Conservation (phyloP, 306 rosid genomes). For the Lathyrus oleraceus region DNA sequence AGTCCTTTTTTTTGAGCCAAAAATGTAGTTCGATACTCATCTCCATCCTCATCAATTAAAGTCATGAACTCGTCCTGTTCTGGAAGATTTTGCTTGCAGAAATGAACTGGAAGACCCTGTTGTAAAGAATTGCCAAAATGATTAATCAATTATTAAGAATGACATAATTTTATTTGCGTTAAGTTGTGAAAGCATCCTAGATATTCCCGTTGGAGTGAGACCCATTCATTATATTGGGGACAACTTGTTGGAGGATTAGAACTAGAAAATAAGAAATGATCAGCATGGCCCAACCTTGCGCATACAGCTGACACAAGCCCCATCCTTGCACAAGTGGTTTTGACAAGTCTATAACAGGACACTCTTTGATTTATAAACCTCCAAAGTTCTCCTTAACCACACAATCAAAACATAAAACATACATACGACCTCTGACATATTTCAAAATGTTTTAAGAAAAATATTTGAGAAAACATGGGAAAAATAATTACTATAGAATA, state of each 20-base stretch:
- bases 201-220: no score
- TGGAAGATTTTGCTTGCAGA: conserved; percentile 59
- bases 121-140: conserved; percentile 25
- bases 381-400: not conserved
- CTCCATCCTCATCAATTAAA: conserved; percentile 61
- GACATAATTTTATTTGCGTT: not conserved
- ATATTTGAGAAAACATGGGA: not conserved
- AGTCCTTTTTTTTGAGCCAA: conserved; percentile 60
- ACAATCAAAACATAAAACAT: not conserved
- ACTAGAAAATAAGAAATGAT: no score
- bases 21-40: conserved; percentile 55
- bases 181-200: not conserved
- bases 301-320: not conserved
- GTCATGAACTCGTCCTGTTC: conserved; percentile 44
- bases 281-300: not conserved
- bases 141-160: not conserved
- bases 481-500: no score
- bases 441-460: no score
- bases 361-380: not conserved
- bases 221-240: no score
- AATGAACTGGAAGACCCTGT: conserved; percentile 67
- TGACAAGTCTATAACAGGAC: not conserved
- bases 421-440: not conserved
- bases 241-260: no score
- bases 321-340: not conserved